Evolutionary conservation across 495 filamentous ascomycete species (phyloP), one percentile per base, ranked within the genome.

Genomic region (Lasiosphaeria ovina): DNA sequence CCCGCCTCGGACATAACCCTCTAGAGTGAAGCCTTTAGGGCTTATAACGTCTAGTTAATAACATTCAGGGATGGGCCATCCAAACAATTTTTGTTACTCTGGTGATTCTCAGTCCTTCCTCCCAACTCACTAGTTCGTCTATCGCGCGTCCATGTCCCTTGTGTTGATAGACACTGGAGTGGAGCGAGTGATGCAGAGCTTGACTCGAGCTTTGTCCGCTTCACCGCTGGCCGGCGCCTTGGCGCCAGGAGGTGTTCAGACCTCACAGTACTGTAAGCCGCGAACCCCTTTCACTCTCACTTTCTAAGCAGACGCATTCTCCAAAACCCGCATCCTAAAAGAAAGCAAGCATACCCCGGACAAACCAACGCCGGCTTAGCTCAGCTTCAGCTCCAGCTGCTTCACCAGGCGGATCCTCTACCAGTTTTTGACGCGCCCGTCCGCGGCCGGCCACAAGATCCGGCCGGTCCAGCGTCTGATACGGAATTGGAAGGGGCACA

Each of bases 181-280:
- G 2, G 24, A 24, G 24, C 24, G 24, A 24, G 24, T 24, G 24
- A 24, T 24, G 24, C 24, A 24, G 44, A n/a, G 12, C 44, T 47
- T 47, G 44, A 47, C 44, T 47, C 11, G 14, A 48, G 45, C 31
- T 33, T 49, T 57, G 33, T 35, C 53, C 16, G 32, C 34, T 45
- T 40, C 45, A 31, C 16, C 32, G 17, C 36, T 44, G 11, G 31
- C 33, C 44, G 17, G 14, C 16, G 35, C 45, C 54, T 34, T 57
- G 45, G 31, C 54, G 33, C 45, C 54, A 14, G 7, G 31, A 34
- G 44, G 31, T 38, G 36, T 31, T 57, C 38, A 49, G 16, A 31
- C 32, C 34, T 56, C 45, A 24, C 6, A 47, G 31, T 38, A 24
- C 24, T 24, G 24, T 24, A 24, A 24, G 24, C 24, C 24, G 24